Evolutionary conservation across 2,329 filamentous ascomycete genomes (phyloP).

Genomic region (Xylariaceae sp.): DNA sequence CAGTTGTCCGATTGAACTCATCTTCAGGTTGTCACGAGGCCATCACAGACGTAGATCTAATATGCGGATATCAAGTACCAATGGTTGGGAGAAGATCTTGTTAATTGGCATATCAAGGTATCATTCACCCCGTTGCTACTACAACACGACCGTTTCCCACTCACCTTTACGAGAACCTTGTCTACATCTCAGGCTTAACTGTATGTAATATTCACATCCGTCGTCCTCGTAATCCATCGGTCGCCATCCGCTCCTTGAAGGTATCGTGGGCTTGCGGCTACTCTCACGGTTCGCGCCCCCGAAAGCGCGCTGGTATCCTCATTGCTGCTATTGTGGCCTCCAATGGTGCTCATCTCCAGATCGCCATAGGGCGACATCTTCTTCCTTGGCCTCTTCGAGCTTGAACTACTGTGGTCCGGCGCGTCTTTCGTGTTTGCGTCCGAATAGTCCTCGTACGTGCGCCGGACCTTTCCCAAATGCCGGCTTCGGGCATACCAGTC

Average conservation of each 20-base stretch:
- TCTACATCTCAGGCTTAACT: background rate
- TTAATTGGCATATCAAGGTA: too few species aligned
- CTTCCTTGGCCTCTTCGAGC: background rate
- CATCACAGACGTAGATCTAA: too few species aligned
- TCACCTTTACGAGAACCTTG: too few species aligned
- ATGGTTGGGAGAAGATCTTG: too few species aligned
- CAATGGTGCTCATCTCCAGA: background rate
- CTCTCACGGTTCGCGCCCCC: background rate
- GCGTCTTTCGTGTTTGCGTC: background rate
- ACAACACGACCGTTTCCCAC: too few species aligned
- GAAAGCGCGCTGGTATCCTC: background rate
- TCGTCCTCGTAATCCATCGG: background rate
- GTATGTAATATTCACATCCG: background rate
- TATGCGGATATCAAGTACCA: too few species aligned
- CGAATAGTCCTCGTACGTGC: background rate
- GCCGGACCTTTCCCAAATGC: background rate
- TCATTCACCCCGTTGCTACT: too few species aligned
- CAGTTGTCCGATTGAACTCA: too few species aligned
- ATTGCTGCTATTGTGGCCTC: background rate
- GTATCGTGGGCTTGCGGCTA: background rate
- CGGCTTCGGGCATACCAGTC: background rate
- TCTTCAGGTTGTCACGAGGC: too few species aligned
- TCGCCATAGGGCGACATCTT: background rate
- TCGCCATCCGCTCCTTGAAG: background rate
- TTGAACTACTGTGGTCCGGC: background rate